phyloP scores from a whole-genome alignment of 805 yeast genomes.

The Candida peoriensis region DNA sequence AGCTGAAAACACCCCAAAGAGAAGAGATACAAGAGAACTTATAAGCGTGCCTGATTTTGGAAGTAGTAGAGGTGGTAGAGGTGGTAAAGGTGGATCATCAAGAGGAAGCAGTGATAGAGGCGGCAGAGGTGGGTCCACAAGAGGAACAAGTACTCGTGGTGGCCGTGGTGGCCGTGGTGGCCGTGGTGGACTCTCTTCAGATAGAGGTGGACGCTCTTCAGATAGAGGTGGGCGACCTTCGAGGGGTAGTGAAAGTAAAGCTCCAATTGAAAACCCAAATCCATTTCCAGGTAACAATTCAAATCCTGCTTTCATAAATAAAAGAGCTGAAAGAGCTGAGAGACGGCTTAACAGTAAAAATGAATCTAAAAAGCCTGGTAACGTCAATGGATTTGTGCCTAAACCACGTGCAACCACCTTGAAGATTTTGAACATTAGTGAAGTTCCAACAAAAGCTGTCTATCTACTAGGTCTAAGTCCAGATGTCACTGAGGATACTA shows the following conservation, averaged over 20 bases:
- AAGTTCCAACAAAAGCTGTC: slow-evolving; percentile 10
- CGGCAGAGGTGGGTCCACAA: slow-evolving; percentile 5
- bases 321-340: not conserved
- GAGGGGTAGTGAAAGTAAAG: no score
- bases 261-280: no score
- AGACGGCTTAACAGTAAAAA: not conserved
- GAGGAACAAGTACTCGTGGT: no score
- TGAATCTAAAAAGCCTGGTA: slow-evolving; percentile 1
- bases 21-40: not conserved
- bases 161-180: slow-evolving; percentile 2
- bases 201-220: no score
- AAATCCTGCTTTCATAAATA: not conserved
- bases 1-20: slow-evolving; percentile 1
- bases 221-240: no score
- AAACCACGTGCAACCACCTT: slow-evolving; percentile 1
- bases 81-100: slow-evolving; percentile 3
- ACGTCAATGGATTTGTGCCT: slow-evolving; percentile 3
- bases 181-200: not conserved
- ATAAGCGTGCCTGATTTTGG: not conserved
- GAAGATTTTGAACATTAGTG: slow-evolving; percentile 12
- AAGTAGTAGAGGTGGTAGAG: not conserved
- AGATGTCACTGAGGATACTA: slow-evolving; percentile 12
- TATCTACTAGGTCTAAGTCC: slow-evolving; percentile 11
- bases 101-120: slow-evolving; percentile 1
- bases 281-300: no score